These are phyloP conservation scores for Calonectria pteridis DNA, from an alignment of 2,329 filamentous ascomycete species.

Conservation along the genomic window DNA sequence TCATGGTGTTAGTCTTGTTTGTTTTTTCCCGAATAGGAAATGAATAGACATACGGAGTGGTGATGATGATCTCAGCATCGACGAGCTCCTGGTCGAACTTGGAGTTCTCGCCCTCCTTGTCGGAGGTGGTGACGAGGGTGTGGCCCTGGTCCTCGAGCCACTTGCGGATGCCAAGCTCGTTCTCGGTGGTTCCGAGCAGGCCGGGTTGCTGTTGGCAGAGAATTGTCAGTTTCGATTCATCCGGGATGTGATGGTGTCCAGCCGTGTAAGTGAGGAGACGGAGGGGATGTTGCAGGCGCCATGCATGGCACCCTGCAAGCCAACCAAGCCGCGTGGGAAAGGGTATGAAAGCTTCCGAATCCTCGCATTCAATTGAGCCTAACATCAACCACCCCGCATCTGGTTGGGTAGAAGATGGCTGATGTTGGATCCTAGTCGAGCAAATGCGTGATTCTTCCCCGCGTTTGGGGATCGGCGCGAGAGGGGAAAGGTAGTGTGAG, in stretches of 20 bases:
- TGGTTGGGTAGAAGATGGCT: constrained; percentile 36
- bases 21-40: background rate
- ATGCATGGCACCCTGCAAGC: constrained; percentile 13
- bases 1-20: background rate
- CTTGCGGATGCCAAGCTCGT: constrained; percentile 96
- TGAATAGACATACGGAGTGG: constrained; percentile 78
- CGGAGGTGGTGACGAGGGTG: constrained; percentile 95
- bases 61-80: constrained; percentile 98
- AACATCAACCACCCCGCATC: constrained; percentile 34
- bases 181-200: constrained; percentile 95
- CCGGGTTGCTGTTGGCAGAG: constrained; percentile 70
- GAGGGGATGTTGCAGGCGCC: constrained; percentile 20
- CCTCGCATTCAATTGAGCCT: background rate
- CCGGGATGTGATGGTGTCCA: background rate
- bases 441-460: constrained; percentile 38
- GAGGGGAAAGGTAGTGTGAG: constrained; percentile 18
- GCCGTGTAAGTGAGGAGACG: constrained; percentile 28
- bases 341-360: background rate
- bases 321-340: background rate
- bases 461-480: constrained; percentile 45
- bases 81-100: constrained; percentile 95
- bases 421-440: constrained; percentile 33
- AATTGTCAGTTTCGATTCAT: constrained; percentile 27
- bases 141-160: constrained; percentile 99
- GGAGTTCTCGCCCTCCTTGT: constrained; percentile 96